Evolutionary conservation across 257 asterid species (phyloP).

Genomic region (Solanum okadae): DNA sequence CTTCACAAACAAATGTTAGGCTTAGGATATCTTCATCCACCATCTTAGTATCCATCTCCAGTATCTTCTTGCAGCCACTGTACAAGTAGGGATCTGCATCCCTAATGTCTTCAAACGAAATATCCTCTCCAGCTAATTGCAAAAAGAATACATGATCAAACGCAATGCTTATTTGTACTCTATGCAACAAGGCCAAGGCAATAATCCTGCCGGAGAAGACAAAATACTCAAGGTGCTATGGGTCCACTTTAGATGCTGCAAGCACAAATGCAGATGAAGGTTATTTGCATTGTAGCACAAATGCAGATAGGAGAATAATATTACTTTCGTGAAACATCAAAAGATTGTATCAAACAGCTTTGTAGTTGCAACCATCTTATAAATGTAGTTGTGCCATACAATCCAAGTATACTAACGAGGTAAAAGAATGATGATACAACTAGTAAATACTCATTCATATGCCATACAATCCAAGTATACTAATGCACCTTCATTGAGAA

Average conservation of each 20-base stretch:
- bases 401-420: neutral
- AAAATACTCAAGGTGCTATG: constrained; percentile 74
- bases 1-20: neutral
- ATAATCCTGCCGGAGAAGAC: neutral
- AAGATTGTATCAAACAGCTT: neutral
- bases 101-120: neutral
- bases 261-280: neutral
- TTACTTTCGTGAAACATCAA: neutral
- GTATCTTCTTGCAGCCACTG: neutral
- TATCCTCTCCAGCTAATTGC: neutral
- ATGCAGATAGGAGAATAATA: neutral
- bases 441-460: neutral
- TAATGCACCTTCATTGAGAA: no score
- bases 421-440: neutral
- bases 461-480: no score
- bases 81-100: neutral
- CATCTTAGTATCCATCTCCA: neutral
- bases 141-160: neutral
- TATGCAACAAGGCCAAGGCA: neutral
- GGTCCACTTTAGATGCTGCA: constrained; percentile 89
- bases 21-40: neutral
- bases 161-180: neutral
- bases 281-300: neutral
- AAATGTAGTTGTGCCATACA: neutral
- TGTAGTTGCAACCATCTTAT: neutral